phyloP scores from a whole-genome alignment of 768 basidiomycete genomes.

The Pisolithus albus region DNA sequence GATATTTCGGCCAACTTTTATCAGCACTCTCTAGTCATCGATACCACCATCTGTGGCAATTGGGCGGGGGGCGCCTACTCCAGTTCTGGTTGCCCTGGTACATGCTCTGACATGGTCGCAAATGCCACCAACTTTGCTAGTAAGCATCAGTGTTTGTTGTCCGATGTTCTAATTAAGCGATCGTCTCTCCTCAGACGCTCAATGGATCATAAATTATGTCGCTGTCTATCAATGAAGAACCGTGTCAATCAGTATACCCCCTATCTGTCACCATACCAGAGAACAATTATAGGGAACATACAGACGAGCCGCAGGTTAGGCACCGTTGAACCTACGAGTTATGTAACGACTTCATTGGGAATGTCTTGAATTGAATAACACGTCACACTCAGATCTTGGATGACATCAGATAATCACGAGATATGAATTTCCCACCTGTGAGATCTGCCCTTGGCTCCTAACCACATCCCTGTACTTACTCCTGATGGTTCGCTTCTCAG shows the following conservation, averaged over 20 bases:
- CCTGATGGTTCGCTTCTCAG: too few relatives aligned
- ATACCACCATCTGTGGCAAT: slow-evolving; percentile 29
- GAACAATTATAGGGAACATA: neutral
- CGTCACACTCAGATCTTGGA: too few relatives aligned
- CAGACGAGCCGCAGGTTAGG: too few relatives aligned
- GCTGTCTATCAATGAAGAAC: slow-evolving; percentile 39
- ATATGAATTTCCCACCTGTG: slow-evolving; percentile 25
- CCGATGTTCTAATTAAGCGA: neutral
- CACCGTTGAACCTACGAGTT: neutral
- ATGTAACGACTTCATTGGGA: neutral
- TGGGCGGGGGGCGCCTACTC: slow-evolving; percentile 23
- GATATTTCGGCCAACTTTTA: slow-evolving; percentile 45
- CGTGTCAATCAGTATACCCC: neutral
- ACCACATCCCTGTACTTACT: slow-evolving; percentile 21
- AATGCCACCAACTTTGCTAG: slow-evolving; percentile 50
- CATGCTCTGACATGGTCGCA: slow-evolving; percentile 42
- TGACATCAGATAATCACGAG: slow-evolving; percentile 6
- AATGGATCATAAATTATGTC: slow-evolving; percentile 53
- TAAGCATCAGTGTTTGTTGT: slow-evolving; percentile 17
- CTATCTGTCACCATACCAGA: neutral
- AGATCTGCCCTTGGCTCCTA: slow-evolving; percentile 13
- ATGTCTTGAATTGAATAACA: neutral
- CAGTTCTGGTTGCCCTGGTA: slow-evolving; percentile 33
- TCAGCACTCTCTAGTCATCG: slow-evolving; percentile 42
- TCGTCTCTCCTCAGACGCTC: slow-evolving; percentile 33